Evolutionary conservation across 768 basidiomycete species (phyloP).

Genomic region (Psilocybe subaeruginosa): DNA sequence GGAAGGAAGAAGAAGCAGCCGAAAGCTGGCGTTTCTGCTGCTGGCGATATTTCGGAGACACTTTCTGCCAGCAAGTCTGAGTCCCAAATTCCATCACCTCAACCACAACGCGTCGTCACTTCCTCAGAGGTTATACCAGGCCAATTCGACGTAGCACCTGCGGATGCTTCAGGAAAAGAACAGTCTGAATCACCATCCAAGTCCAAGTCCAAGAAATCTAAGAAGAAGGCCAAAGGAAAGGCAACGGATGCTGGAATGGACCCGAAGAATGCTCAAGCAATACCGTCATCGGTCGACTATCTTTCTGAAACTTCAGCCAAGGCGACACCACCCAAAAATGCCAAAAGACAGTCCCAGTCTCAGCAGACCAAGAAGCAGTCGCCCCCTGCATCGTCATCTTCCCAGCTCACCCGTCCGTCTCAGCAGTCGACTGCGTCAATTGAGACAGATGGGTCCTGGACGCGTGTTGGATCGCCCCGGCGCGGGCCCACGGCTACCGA

Average conservation of each 20-base stretch:
- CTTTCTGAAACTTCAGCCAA: slow-evolving; percentile 22
- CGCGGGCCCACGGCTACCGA: slow-evolving; percentile 22
- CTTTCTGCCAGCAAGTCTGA: slow-evolving; percentile 11
- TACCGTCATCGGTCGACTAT: slow-evolving; percentile 20
- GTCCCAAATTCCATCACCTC: slow-evolving; percentile 3
- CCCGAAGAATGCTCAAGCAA: slow-evolving; percentile 4
- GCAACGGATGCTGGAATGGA: slow-evolving; percentile 15
- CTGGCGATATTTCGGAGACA: slow-evolving; percentile 23
- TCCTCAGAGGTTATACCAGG: slow-evolving; percentile 49
- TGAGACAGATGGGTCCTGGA: slow-evolving; percentile 71
- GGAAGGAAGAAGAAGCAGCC: slow-evolving; percentile 27
- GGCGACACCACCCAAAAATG: slow-evolving; percentile 7
- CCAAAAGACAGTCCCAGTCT: slow-evolving; percentile 10
- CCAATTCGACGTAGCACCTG: slow-evolving; percentile 35
- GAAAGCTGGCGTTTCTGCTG: slow-evolving; percentile 13
- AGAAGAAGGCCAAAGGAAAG: slow-evolving; percentile 50
- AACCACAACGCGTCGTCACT: slow-evolving; percentile 25
- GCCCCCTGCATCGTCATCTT: slow-evolving; percentile 18
- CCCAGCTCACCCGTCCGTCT: slow-evolving; percentile 20
- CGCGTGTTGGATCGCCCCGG: slow-evolving; percentile 61
- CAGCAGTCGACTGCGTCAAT: slow-evolving; percentile 38
- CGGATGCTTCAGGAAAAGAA: slow-evolving; percentile 12
- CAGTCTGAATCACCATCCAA: slow-evolving; percentile 6
- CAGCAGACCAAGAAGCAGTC: slow-evolving; percentile 12
- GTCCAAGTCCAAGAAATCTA: slow-evolving; percentile 33